These are phyloP conservation scores for Sugiyamaella americana DNA, from an alignment of 805 yeast genomes.

Conservation along the genomic window DNA sequence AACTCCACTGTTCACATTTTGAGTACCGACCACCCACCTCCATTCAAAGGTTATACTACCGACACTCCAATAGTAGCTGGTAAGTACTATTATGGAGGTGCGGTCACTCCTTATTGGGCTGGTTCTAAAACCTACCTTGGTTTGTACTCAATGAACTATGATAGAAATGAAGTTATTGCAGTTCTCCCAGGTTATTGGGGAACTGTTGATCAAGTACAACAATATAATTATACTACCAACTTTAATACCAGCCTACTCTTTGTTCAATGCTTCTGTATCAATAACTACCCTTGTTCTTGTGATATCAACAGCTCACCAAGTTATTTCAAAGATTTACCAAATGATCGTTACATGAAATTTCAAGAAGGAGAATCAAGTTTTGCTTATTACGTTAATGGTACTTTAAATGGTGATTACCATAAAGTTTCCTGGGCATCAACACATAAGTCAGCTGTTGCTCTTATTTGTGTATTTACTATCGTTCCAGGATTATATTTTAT, in stretches of 20 bases:
- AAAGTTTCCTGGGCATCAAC: no score
- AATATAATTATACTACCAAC: not conserved
- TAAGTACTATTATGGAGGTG: not conserved
- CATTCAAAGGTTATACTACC: not conserved
- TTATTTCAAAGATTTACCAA: not conserved
- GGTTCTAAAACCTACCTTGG: not conserved
- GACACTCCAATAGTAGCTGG: not conserved
- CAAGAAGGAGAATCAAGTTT: not conserved
- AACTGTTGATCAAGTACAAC: not conserved
- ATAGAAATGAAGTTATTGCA: not conserved
- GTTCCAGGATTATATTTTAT: no score
- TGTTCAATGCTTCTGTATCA: not conserved
- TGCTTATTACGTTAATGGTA: not conserved
- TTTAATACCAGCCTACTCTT: no score
- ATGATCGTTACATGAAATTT: not conserved
- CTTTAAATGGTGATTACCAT: not conserved
- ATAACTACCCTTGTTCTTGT: not conserved
- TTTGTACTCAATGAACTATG: not conserved
- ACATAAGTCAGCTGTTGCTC: no score
- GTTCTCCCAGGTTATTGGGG: not conserved
- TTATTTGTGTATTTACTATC: no score
- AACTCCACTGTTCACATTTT: no score
- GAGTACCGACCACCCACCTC: no score
- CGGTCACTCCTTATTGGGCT: not conserved
- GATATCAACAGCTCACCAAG: not conserved